Conservation (phyloP, 2,329 filamentous ascomycete genomes). For the Microthyrium microscopicum region DNA sequence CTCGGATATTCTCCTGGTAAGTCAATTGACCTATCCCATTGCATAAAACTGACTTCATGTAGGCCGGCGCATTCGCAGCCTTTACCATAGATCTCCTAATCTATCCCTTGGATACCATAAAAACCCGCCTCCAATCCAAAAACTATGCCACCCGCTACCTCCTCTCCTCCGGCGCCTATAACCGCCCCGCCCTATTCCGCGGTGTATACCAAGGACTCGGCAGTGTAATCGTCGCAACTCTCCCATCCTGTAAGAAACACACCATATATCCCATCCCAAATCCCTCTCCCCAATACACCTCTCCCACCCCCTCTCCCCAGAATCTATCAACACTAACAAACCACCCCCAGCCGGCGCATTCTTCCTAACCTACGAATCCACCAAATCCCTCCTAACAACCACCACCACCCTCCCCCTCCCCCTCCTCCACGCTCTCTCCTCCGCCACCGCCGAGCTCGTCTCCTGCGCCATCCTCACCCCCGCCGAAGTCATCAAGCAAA, state of each 20-base stretch:
- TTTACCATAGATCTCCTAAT: constrained; percentile 74
- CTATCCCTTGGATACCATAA: constrained; percentile 79
- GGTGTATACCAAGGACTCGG: constrained; percentile 80
- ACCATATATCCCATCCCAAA: neutral
- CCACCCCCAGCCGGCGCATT: constrained; percentile 53
- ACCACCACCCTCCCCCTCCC: constrained; percentile 40
- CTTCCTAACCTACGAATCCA: constrained; percentile 75
- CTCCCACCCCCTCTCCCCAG: neutral
- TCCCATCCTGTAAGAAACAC: constrained; percentile 59
- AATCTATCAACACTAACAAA: too few relatives aligned
- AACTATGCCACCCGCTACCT: constrained; percentile 54
- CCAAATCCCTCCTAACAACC: constrained; percentile 45
- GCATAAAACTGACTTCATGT: constrained; percentile 3
- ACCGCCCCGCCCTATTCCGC: constrained; percentile 41
- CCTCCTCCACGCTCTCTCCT: constrained; percentile 56
- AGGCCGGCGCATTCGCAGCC: constrained; percentile 75
- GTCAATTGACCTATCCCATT: constrained; percentile 12
- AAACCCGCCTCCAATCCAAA: constrained; percentile 68
- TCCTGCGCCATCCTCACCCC: constrained; percentile 78
- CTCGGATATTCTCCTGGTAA: constrained; percentile 40
- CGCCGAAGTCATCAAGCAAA: constrained; percentile 84
- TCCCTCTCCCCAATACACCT: neutral
- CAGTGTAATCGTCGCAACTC: constrained; percentile 66
- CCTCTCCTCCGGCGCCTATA: constrained; percentile 36
- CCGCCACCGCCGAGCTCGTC: constrained; percentile 61